Evolutionary conservation across 2,329 filamentous ascomycete genomes (phyloP).

Genomic region (Penicillium capsulatum): DNA sequence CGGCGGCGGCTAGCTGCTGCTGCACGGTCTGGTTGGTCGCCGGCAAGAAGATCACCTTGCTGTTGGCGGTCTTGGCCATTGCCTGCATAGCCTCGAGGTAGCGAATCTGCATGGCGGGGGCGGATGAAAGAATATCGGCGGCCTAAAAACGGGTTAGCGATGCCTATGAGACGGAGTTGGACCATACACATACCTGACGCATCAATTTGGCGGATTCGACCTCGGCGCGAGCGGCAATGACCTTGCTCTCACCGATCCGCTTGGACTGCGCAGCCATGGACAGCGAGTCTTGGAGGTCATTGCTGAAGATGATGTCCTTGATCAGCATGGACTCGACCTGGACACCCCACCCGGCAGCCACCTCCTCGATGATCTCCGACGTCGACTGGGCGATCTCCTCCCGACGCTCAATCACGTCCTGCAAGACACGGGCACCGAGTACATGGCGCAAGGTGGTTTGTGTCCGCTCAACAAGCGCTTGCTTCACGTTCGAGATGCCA

Average conservation of each 20-base stretch:
- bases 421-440: conserved; percentile 87
- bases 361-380: conserved; percentile 94
- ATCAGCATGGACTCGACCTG: conserved; percentile 97
- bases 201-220: conserved; percentile 88
- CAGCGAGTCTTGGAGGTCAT: conserved; percentile 90
- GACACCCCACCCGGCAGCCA: conserved; percentile 89
- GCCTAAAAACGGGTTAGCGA: conserved; percentile 53
- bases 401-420: conserved; percentile 96
- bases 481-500: conserved; percentile 88
- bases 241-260: conserved; percentile 96
- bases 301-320: conserved; percentile 97
- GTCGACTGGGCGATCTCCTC: conserved; percentile 96
- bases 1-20: conserved; percentile 48
- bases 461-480: conserved; percentile 95
- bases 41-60: conserved; percentile 81
- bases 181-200: conserved; percentile 35
- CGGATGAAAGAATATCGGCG: conserved; percentile 85
- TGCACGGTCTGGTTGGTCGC: conserved; percentile 58
- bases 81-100: conserved; percentile 98
- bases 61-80: conserved; percentile 91
- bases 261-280: conserved; percentile 99
- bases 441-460: conserved; percentile 97
- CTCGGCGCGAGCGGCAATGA: conserved; percentile 93
- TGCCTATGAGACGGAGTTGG: neutral
- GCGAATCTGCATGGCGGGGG: conserved; percentile 95